Evolutionary conservation across 2,329 filamentous ascomycete species (phyloP), one percentile per base, ranked within the genome.

Genomic region (Aspergillus versicolor): DNA sequence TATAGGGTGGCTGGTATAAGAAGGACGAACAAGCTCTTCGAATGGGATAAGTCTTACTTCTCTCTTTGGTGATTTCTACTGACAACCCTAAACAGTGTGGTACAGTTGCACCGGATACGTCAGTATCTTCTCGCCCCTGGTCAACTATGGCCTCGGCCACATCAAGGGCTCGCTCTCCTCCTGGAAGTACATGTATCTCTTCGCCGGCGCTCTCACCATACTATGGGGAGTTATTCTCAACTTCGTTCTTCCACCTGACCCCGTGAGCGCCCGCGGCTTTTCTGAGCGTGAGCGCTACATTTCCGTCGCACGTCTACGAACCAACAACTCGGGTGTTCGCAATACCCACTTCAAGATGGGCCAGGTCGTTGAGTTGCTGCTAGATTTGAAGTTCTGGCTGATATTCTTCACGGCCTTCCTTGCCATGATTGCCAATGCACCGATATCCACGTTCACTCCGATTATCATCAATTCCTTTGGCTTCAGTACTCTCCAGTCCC

Each of bases 141-240:
- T 81, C 61, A 80, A 79, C 67, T 82, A 80, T 57, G 79, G 74
- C 4, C 65, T 82, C 3, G 79, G 79, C 1, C 74, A 75, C 8
- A 73, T 81, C 55, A 67, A 71, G 19, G 74, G 74, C 15, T 63
- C 67, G 1, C 60, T 75, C 6, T 71, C 70, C 2, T 70, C 75
- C 2, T 79, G 76, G 75, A 64, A 69, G 46, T 76, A 76, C 63
- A 75, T 79, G 70, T 79, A 77, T 59, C 65, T 77, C 38, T 68
- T 77, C 32, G 68, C 72, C n/a, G 77, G 76, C 9, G 61, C 65
- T 2, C 57, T 80, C 11, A 80, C 77, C 0, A 69, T 79, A 4
- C 34, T 72, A 5, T 79, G 76, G 75, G 74, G 72, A 0, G 58
- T 75, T 7, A 53, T 73, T 1, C 67, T 79, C 12, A 63, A 71